These are phyloP conservation scores for Symbiotaphrina buchneri DNA, from an alignment of 495 filamentous ascomycete species.

Conservation along the genomic window DNA sequence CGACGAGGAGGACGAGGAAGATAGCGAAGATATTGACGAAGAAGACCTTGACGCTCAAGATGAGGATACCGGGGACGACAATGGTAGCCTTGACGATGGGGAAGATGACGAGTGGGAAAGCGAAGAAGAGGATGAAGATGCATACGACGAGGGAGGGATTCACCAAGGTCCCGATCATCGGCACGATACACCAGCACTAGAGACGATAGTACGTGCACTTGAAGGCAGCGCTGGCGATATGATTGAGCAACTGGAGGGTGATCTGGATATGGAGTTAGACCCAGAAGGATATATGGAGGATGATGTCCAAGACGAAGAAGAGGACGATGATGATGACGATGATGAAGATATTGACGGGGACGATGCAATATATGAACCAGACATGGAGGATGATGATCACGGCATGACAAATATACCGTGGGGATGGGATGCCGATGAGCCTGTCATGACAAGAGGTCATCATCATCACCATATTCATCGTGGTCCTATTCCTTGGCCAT, in stretches of 20 bases:
- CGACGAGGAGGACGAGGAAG: constrained; percentile 16
- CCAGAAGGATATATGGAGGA: constrained; percentile 20
- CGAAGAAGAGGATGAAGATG: constrained; percentile 31
- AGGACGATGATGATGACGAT: constrained; percentile 29
- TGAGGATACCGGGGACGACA: constrained; percentile 35
- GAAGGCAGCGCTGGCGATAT: constrained; percentile 4
- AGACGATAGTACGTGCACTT: constrained; percentile 7
- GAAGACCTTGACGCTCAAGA: too few relatives aligned
- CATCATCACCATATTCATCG: constrained; percentile 18
- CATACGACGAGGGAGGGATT: constrained; percentile 19
- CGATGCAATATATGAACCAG: constrained; percentile 23
- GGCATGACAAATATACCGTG: constrained; percentile 21
- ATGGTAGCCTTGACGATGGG: constrained; percentile 29
- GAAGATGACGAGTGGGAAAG: constrained; percentile 38
- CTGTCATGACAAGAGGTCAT: constrained; percentile 19
- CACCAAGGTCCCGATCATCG: constrained; percentile 2
- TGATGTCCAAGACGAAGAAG: constrained; percentile 40
- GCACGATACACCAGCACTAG: constrained; percentile 4
- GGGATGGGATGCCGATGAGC: constrained; percentile 29
- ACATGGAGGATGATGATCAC: constrained; percentile 20
- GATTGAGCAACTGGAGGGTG: constrained; percentile 7
- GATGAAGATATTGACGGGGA: constrained; percentile 54
- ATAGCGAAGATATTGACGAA: constrained; percentile 23
- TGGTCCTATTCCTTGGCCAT: constrained; percentile 4
- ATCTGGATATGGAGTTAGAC: constrained; percentile 8